Evolutionary conservation across 345 rosid species (phyloP).

Genomic region (Gossypium ekmanianum): DNA sequence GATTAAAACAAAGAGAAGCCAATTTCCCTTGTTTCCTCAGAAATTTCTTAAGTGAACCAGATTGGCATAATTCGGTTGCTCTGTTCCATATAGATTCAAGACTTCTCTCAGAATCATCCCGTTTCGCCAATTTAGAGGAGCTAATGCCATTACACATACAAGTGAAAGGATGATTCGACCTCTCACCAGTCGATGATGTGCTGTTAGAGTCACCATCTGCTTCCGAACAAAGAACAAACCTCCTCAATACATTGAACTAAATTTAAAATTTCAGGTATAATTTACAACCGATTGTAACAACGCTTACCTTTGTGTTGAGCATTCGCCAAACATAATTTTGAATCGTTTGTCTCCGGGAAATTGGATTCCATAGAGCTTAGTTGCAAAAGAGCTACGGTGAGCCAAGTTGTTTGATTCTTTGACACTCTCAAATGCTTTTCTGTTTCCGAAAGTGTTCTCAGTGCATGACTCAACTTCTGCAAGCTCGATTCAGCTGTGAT

Average conservation of each 20-base stretch:
- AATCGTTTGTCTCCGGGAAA: slow-evolving; percentile 37
- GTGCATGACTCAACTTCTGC: slow-evolving; percentile 65
- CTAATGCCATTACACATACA: slow-evolving; percentile 43
- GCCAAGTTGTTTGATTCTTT: slow-evolving; percentile 96
- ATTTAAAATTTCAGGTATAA: background rate
- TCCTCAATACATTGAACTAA: slow-evolving; percentile 7
- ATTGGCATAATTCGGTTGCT: slow-evolving; percentile 57
- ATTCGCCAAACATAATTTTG: slow-evolving; percentile 44
- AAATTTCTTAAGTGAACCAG: slow-evolving; percentile 70
- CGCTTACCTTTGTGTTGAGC: slow-evolving; percentile 48
- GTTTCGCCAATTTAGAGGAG: slow-evolving; percentile 29
- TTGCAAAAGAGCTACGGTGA: slow-evolving; percentile 87
- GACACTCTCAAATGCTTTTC: slow-evolving; percentile 89
- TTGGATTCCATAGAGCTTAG: slow-evolving; percentile 60
- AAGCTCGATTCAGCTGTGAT: slow-evolving; percentile 70
- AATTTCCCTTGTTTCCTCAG: slow-evolving; percentile 71
- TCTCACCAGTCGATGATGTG: slow-evolving; percentile 47
- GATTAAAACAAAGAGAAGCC: slow-evolving; percentile 58
- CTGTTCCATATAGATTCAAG: slow-evolving; percentile 69
- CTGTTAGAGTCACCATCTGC: slow-evolving; percentile 49
- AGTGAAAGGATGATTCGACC: slow-evolving; percentile 34
- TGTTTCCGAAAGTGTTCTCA: slow-evolving; percentile 85
- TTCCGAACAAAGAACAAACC: slow-evolving; percentile 19
- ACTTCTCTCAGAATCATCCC: slow-evolving; percentile 42
- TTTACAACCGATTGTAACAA: background rate